Conservation (phyloP, 495 filamentous ascomycete genomes). For the Articulospora tetracladia region DNA sequence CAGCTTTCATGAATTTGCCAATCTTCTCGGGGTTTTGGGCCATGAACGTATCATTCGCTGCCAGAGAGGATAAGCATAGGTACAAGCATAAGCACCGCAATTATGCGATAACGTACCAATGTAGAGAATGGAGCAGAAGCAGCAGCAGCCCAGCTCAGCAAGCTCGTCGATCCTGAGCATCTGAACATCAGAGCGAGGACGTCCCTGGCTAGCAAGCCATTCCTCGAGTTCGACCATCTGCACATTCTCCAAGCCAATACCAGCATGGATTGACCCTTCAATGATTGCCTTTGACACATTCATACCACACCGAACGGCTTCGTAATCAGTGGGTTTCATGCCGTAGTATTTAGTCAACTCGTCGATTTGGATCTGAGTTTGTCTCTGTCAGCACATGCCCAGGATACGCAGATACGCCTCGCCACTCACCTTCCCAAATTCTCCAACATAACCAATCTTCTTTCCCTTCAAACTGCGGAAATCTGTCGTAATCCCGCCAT, state of each 20-base stretch:
- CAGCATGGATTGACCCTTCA: conserved; percentile 60
- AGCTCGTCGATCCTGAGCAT: conserved; percentile 74
- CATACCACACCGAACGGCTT: conserved; percentile 62
- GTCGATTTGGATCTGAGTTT: conserved; percentile 60
- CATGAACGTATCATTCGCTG: conserved; percentile 60
- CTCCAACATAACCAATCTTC: conserved; percentile 67
- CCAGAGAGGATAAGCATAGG: not conserved
- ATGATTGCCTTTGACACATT: conserved; percentile 63
- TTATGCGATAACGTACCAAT: conserved; percentile 38
- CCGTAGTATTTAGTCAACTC: conserved; percentile 70
- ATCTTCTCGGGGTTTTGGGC: conserved; percentile 55
- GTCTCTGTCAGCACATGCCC: not conserved
- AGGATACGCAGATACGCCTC: not conserved
- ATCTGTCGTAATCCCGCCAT: conserved; percentile 62
- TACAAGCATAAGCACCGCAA: not conserved
- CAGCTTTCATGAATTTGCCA: conserved; percentile 54
- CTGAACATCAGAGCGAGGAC: conserved; percentile 58
- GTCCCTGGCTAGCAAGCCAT: conserved; percentile 57
- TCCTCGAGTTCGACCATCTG: conserved; percentile 73
- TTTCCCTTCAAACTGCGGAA: conserved; percentile 52
- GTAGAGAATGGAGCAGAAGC: conserved; percentile 72
- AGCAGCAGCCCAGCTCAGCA: conserved; percentile 69
- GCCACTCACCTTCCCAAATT: conserved; percentile 62
- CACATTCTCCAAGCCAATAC: conserved; percentile 69
- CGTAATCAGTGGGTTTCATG: conserved; percentile 67